Conservation (phyloP, 805 yeast genomes). For the Suhomyces sp. region DNA sequence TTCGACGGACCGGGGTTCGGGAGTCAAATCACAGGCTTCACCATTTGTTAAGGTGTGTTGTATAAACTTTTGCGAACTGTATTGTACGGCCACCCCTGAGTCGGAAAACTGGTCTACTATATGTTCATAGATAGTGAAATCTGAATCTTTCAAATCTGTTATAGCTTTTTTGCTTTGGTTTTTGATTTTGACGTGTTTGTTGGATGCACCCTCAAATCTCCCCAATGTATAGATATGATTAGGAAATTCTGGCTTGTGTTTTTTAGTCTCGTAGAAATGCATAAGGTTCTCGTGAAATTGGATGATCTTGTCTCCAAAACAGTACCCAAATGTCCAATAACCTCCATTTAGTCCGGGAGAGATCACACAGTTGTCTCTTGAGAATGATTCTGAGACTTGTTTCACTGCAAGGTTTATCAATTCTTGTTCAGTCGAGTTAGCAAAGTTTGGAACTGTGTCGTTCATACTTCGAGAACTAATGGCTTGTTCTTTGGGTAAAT, state of each 20-base stretch:
- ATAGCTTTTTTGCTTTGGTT: conserved; percentile 22
- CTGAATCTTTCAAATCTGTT: conserved; percentile 16
- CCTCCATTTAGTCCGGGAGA: conserved; percentile 30
- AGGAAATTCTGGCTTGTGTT: conserved; percentile 34
- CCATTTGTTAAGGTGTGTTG: conserved; percentile 47
- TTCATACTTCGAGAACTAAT: neutral
- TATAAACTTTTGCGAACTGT: conserved; percentile 29
- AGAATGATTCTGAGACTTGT: conserved; percentile 17
- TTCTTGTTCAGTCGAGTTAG: conserved; percentile 9
- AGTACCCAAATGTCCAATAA: conserved; percentile 57
- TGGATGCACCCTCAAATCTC: conserved; percentile 27
- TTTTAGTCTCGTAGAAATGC: conserved; percentile 21
- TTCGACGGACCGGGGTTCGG: conserved; percentile 51
- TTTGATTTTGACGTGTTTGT: conserved; percentile 14
- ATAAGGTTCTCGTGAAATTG: conserved; percentile 46
- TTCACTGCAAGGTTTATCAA: conserved; percentile 18
- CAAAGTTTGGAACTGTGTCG: neutral
- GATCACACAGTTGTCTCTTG: conserved; percentile 22
- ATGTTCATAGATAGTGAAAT: conserved; percentile 31
- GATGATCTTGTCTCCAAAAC: conserved; percentile 47
- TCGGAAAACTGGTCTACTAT: conserved; percentile 21
- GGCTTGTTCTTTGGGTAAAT: conserved; percentile 14
- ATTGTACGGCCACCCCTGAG: conserved; percentile 16
- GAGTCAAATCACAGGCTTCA: conserved; percentile 58
- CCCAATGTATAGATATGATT: conserved; percentile 36